Evolutionary conservation across 2,329 filamentous ascomycete genomes (phyloP), one percentile per base, ranked within the genome.

Genomic region (Calonectria pteridis): DNA sequence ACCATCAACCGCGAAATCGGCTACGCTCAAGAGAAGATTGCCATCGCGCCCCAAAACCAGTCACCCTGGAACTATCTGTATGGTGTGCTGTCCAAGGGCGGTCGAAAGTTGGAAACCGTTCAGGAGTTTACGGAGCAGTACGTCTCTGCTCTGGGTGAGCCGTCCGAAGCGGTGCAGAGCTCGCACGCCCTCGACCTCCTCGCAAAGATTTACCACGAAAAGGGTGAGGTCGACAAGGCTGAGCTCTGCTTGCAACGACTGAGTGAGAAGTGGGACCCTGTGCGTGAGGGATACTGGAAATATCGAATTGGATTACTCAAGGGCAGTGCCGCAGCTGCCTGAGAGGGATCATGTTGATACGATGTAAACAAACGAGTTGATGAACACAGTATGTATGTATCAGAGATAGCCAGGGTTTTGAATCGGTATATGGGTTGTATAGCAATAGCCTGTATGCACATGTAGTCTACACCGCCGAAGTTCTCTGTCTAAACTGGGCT

Each of bases 61-160:
- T 96, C 94, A 78, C 91, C 95, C 1, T 99, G 97, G 97, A 97
- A 95, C 84, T 99, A 98, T 84, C 87, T 98, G 18, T 88, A 92
- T 37, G 97, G 94, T 4, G 92, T 95, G 59, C 84, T 97, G 73
- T 88, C 89, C 72, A 94, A 95, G 80, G 92, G 91, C 1, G 92
- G 89, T 0, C 83, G 92, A 35, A 80, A 84, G 63, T 80, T 92
- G 33, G 83, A 77, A 1, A 84, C 82, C 1, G 83, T 89, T 7
- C 85, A 87, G 73, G 86, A 81, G 20, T 92, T 92, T 79, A 87
- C 86, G 0, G 83, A 84, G 73, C 84, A 86, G 67, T 91, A 92
- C 76, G 88, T 90, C 4, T 88, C 83, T 26, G 84, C 84, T 2
- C 74, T 90, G 2, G 87, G 87, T 1, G 84, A 84, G 40, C 87